These are phyloP conservation scores for Cunninghamia lanceolata DNA, from an alignment of 75 land plant genomes.

Conservation along the genomic window DNA sequence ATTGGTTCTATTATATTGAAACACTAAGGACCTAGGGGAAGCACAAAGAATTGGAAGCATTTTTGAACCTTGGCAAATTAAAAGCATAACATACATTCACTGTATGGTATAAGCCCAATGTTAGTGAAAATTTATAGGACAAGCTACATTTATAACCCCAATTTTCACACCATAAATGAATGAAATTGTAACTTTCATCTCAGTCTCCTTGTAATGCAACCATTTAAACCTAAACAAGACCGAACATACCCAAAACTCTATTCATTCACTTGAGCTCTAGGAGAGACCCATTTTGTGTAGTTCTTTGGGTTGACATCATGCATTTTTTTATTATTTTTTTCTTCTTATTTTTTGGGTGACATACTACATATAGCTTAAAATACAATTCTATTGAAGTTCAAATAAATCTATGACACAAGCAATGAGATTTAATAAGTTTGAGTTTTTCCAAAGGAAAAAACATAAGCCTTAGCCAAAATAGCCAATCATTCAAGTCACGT, in stretches of 20 bases:
- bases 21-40: not conserved
- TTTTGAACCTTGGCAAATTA: not conserved
- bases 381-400: not conserved
- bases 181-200: not conserved
- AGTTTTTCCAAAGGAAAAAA: not conserved
- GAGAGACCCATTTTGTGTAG: not conserved
- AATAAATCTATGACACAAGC: not conserved
- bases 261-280: not conserved
- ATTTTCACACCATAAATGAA: not conserved
- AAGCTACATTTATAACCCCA: not conserved
- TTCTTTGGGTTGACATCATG: not conserved
- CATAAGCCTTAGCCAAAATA: constrained; percentile 56
- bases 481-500: constrained; percentile 67
- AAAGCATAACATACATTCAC: not conserved
- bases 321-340: not conserved
- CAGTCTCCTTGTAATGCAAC: not conserved
- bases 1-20: not conserved
- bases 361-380: not conserved
- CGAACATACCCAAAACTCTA: not conserved
- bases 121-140: not conserved
- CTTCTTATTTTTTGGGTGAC: not conserved
- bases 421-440: not conserved
- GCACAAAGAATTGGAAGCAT: not conserved
- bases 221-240: not conserved
- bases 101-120: not conserved